These are phyloP conservation scores for Phanerochaete carnosa DNA, from an alignment of 768 basidiomycete species.

Conservation along the genomic window DNA sequence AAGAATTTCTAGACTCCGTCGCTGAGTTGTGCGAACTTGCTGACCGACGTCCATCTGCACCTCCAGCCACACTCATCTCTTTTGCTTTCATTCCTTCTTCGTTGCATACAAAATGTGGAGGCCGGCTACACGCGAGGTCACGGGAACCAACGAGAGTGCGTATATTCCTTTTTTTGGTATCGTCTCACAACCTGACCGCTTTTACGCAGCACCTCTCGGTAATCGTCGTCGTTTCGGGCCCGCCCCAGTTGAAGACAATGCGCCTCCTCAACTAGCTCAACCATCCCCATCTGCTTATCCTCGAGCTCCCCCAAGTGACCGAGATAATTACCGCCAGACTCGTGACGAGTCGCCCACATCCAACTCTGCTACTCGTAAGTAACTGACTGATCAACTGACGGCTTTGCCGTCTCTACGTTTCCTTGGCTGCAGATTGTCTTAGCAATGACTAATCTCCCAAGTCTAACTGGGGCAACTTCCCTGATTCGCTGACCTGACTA, in stretches of 20 bases:
- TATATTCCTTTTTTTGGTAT: conserved; percentile 7
- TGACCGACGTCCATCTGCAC: conserved; percentile 14
- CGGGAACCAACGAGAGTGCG: conserved; percentile 90
- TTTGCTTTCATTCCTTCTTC: conserved; percentile 34
- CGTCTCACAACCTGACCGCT: conserved; percentile 14
- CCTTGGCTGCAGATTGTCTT: conserved; percentile 16
- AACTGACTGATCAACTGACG: neutral
- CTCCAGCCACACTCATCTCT: conserved; percentile 15
- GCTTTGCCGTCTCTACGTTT: conserved; percentile 7
- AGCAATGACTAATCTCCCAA: conserved; percentile 16
- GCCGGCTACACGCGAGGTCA: conserved; percentile 84
- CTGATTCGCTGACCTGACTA: conserved; percentile 32
- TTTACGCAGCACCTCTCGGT: conserved; percentile 64
- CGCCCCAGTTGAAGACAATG: conserved; percentile 74
- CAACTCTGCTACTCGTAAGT: conserved; percentile 68
- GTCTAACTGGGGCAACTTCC: conserved; percentile 11
- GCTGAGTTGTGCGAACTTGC: conserved; percentile 13
- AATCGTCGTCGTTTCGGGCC: conserved; percentile 90
- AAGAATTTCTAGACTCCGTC: neutral
- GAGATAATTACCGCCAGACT: conserved; percentile 53
- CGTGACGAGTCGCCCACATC: conserved; percentile 65
- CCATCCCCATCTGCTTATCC: conserved; percentile 87
- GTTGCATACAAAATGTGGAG: conserved; percentile 64
- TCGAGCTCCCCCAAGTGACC: conserved; percentile 50
- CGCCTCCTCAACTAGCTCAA: conserved; percentile 82